Conservation (phyloP, 208 protist species). For the Borovskyia barvae region DNA sequence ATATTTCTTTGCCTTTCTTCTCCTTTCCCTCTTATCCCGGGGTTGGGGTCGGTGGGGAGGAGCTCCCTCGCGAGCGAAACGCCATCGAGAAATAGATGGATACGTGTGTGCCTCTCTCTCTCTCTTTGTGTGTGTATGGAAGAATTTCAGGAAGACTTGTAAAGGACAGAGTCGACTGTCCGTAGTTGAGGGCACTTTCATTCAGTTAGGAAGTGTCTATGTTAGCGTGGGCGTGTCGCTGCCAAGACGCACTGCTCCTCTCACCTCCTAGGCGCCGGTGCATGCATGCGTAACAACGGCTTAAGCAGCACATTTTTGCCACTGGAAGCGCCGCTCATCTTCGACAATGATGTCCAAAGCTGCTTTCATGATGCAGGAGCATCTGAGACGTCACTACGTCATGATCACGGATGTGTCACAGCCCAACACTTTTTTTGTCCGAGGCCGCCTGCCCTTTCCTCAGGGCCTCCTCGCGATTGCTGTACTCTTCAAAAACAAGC, state of each 20-base stretch:
- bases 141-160: no score
- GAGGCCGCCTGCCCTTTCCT: constrained; percentile 67
- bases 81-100: no score
- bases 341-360: constrained; percentile 87
- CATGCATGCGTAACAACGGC: no score
- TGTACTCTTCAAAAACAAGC: constrained; percentile 52
- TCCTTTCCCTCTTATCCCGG: background rate
- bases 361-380: constrained; percentile 81
- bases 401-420: constrained; percentile 58
- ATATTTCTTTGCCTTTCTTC: background rate
- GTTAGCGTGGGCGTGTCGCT: background rate
- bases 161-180: no score
- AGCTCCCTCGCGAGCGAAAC: no score
- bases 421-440: constrained; percentile 64
- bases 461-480: constrained; percentile 63
- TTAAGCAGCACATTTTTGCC: no score
- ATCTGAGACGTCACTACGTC: constrained; percentile 61
- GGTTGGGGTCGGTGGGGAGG: no score
- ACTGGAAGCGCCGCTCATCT: no score
- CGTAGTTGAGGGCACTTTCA: no score
- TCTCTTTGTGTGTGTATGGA: constrained; percentile 6
- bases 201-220: no score
- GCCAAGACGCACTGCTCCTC: no score
- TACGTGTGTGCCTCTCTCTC: background rate
- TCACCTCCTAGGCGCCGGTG: no score